These are phyloP conservation scores for Oryza coarctata DNA, from an alignment of 176 grass and related monocot genomes.

Conservation along the genomic window DNA sequence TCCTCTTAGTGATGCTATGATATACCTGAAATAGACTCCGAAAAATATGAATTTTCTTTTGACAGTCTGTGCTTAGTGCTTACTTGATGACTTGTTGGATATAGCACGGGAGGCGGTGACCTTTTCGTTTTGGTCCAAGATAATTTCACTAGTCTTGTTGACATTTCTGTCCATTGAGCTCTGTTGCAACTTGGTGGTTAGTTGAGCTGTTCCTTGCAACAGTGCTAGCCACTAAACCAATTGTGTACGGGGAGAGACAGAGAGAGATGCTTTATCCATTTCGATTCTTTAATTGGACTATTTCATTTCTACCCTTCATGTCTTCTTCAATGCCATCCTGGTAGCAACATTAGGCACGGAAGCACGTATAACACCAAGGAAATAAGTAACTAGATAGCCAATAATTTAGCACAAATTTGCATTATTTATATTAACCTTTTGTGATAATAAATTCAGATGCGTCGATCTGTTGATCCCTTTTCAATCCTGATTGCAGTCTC, in stretches of 20 bases:
- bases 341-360: neutral
- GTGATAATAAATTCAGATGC: neutral
- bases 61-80: slow-evolving; percentile 2
- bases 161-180: slow-evolving; percentile 30
- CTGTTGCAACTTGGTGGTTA: slow-evolving; percentile 37
- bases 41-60: neutral
- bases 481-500: slow-evolving; percentile 42
- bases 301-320: neutral
- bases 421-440: neutral
- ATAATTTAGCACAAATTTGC: neutral
- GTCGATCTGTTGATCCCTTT: neutral
- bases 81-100: neutral
- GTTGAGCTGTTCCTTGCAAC: slow-evolving; percentile 48
- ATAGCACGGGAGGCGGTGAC: neutral
- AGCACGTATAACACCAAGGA: neutral
- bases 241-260: slow-evolving; percentile 14
- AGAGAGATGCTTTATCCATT: slow-evolving; percentile 46
- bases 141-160: slow-evolving; percentile 37
- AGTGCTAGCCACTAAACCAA: slow-evolving; percentile 46
- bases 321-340: neutral
- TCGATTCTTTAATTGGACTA: slow-evolving; percentile 28
- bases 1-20: neutral
- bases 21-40: neutral
- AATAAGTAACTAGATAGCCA: neutral
- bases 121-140: slow-evolving; percentile 26